Percentiles rank a stretch among this genome's conserved stretches.
These are phyloP conservation scores for Verticillium nubilum DNA, from an alignment of 2,329 filamentous ascomycete species.

Conservation along the genomic window DNA sequence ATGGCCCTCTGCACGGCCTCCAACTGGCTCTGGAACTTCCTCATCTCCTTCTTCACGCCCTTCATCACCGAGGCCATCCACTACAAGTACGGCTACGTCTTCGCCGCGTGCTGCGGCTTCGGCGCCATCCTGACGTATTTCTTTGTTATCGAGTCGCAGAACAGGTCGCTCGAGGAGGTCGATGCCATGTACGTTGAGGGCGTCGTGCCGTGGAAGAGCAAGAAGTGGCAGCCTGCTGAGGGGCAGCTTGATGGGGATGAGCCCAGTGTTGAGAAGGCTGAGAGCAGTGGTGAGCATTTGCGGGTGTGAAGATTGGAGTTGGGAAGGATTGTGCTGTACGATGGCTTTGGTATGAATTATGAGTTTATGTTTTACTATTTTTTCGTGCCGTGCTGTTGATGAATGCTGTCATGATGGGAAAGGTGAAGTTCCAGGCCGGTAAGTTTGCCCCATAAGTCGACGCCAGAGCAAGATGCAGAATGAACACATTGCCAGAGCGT, in stretches of 20 bases:
- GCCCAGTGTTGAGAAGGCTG: not conserved
- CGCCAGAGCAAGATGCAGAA: too few relatives aligned
- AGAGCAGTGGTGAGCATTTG: not conserved
- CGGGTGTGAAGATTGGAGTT: not conserved
- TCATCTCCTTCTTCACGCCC: conserved; percentile 57
- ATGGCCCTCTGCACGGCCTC: conserved; percentile 52
- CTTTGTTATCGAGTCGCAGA: conserved; percentile 69
- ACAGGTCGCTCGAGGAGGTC: conserved; percentile 68
- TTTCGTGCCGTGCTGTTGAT: not conserved
- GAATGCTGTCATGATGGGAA: too few relatives aligned
- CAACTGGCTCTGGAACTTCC: conserved; percentile 65
- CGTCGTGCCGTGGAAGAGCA: conserved; percentile 44
- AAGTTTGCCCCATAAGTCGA: too few relatives aligned
- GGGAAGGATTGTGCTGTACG: not conserved
- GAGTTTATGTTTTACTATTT: not conserved
- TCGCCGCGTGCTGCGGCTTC: conserved; percentile 60
- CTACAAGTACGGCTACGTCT: conserved; percentile 67
- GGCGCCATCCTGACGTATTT: conserved; percentile 65
- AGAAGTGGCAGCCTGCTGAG: conserved; percentile 21
- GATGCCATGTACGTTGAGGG: conserved; percentile 65
- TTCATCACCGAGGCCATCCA: conserved; percentile 68
- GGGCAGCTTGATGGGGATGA: not conserved
- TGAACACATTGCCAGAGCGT: too few relatives aligned
- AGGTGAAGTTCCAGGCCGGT: too few relatives aligned
- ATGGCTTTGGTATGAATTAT: not conserved